Percentiles rank a stretch among this genome's conserved stretches.
Evolutionary conservation across 1,284 basidiomycete species (phyloP).

Genomic region (Fomes fomentarius): DNA sequence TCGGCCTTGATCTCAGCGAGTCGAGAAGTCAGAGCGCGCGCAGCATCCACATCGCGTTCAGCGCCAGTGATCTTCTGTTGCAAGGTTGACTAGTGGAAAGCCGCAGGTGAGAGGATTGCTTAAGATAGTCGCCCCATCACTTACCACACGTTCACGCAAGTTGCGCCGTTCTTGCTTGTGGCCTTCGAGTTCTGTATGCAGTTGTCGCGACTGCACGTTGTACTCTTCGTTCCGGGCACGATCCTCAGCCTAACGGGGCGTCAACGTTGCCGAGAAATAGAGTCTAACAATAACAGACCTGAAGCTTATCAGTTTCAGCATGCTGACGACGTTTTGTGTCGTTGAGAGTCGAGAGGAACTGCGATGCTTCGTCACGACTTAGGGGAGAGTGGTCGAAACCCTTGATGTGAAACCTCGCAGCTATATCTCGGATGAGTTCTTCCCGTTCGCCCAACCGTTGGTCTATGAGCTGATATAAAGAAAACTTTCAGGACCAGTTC

Average conservation of each 20-base stretch:
- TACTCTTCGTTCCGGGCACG: slow-evolving; percentile 60
- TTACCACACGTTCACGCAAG: slow-evolving; percentile 66
- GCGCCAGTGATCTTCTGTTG: slow-evolving; percentile 24
- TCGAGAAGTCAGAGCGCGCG: slow-evolving; percentile 26
- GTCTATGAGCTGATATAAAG: slow-evolving; percentile 68
- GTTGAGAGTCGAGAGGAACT: slow-evolving; percentile 67
- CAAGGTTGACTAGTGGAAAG: slow-evolving; percentile 19
- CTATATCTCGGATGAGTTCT: slow-evolving; percentile 71
- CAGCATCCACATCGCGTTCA: slow-evolving; percentile 31
- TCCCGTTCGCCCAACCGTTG: slow-evolving; percentile 78
- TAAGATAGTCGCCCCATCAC: slow-evolving; percentile 18
- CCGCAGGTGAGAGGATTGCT: not conserved
- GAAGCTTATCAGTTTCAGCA: slow-evolving; percentile 58
- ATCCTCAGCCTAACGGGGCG: slow-evolving; percentile 46
- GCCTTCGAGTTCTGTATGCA: slow-evolving; percentile 57
- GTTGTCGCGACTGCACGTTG: slow-evolving; percentile 51
- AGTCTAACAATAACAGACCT: slow-evolving; percentile 43
- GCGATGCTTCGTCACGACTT: slow-evolving; percentile 65
- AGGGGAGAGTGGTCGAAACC: slow-evolving; percentile 74
- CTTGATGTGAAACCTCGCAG: slow-evolving; percentile 69
- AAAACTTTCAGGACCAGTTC: slow-evolving; percentile 3
- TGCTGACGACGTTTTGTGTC: slow-evolving; percentile 63
- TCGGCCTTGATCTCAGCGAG: slow-evolving; percentile 44
- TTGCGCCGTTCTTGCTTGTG: slow-evolving; percentile 55
- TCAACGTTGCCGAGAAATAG: not conserved